Percentiles rank a stretch among this genome's conserved stretches.
phyloP scores from a whole-genome alignment of 2,329 filamentous ascomycete genomes.

The Mariannaea elegans region DNA sequence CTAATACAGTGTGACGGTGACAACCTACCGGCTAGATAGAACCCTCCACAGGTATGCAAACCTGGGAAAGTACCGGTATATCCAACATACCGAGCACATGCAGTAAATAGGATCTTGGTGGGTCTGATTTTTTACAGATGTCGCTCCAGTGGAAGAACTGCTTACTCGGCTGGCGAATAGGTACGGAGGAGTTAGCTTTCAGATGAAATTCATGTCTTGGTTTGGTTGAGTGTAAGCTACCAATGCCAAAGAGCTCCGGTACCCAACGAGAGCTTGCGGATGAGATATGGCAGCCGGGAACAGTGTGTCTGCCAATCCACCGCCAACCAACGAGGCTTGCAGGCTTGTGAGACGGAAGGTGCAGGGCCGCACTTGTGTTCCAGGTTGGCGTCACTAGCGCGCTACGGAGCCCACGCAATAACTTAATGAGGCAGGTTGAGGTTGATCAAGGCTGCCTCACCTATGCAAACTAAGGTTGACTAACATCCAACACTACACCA shows the following conservation, averaged over 20 bases:
- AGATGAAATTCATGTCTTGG: slow-evolving; percentile 8
- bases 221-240: slow-evolving; percentile 9
- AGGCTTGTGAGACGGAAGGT: neutral
- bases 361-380: neutral
- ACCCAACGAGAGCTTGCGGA: neutral
- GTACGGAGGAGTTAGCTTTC: too few relatives aligned
- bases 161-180: neutral
- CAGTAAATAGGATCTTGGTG: neutral
- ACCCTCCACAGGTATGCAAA: neutral
- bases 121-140: neutral
- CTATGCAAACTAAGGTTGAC: neutral
- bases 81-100: too few relatives aligned
- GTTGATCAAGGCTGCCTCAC: slow-evolving; percentile 4
- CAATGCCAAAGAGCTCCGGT: neutral
- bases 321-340: neutral
- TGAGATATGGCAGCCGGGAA: neutral
- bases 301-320: neutral
- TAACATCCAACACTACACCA: slow-evolving; percentile 5
- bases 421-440: slow-evolving; percentile 2
- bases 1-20: neutral
- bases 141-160: slow-evolving; percentile 5
- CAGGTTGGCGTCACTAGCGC: neutral
- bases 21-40: slow-evolving; percentile 16
- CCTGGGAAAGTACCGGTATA: too few relatives aligned
- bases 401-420: neutral